Percentiles rank a stretch among this genome's conserved stretches.
These are phyloP conservation scores for Fusarium penzigii DNA, from an alignment of 2,329 filamentous ascomycete species.

Conservation along the genomic window DNA sequence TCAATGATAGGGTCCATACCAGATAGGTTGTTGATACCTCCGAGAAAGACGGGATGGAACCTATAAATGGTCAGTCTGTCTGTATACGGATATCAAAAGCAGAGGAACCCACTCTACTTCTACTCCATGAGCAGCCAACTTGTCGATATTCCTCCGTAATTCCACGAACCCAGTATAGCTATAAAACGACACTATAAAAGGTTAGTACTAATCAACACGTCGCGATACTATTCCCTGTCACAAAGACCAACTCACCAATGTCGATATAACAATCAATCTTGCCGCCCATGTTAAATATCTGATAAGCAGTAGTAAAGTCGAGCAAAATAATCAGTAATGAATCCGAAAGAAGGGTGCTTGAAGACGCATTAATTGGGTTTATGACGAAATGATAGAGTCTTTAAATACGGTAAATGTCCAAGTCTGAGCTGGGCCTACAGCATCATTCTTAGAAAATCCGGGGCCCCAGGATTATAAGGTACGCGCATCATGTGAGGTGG, in stretches of 20 bases:
- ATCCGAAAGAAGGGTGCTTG: neutral
- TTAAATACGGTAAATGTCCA: neutral
- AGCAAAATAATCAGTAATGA: no score
- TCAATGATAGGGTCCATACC: slow-evolving; percentile 38
- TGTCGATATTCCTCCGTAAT: slow-evolving; percentile 54
- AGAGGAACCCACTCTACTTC: slow-evolving; percentile 57
- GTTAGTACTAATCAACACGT: slow-evolving; percentile 1
- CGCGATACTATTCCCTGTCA: neutral
- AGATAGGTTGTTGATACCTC: slow-evolving; percentile 62
- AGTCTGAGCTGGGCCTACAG: no score
- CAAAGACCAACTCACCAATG: slow-evolving; percentile 50
- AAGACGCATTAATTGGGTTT: neutral
- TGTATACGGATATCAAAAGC: neutral
- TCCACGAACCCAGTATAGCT: slow-evolving; percentile 60
- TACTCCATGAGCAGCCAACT: slow-evolving; percentile 59
- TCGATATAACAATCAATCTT: slow-evolving; percentile 69
- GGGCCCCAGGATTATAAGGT: slow-evolving; percentile 12
- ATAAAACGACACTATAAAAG: slow-evolving; percentile 60
- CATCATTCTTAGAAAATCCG: neutral
- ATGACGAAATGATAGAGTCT: neutral
- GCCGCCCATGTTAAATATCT: slow-evolving; percentile 49
- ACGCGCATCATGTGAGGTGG: neutral
- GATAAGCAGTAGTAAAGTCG: neutral
- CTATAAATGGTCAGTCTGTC: slow-evolving; percentile 39
- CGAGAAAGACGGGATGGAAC: slow-evolving; percentile 71